phyloP scores from a whole-genome alignment of 2,329 filamentous ascomycete genomes.

The Xylariaceae sp. region DNA sequence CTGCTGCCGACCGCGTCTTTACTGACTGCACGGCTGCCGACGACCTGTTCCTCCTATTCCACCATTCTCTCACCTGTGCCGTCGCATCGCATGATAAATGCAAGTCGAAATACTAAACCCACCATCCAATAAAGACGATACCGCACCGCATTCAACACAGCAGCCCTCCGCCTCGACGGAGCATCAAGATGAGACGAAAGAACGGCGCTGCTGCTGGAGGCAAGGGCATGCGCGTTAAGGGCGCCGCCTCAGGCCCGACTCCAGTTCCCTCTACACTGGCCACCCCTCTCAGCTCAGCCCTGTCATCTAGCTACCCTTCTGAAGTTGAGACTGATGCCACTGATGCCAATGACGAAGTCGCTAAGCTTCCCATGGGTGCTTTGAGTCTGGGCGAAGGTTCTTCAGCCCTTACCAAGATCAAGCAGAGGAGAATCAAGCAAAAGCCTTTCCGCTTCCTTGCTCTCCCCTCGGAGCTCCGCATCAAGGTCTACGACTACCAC shows the following conservation, averaged over 20 bases:
- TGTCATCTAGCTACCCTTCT: constrained; percentile 32
- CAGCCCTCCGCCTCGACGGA: not conserved
- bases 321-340: constrained; percentile 30
- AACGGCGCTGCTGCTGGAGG: constrained; percentile 14
- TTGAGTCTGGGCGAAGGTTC: constrained; percentile 37
- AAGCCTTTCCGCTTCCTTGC: constrained; percentile 61
- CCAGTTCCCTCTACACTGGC: constrained; percentile 29
- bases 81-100: too few relatives aligned
- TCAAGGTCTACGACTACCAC: constrained; percentile 63
- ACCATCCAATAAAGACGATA: too few relatives aligned
- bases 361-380: constrained; percentile 36
- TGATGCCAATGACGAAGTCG: constrained; percentile 35
- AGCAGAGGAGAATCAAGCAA: constrained; percentile 30
- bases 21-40: too few relatives aligned
- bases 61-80: too few relatives aligned
- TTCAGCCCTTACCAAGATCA: constrained; percentile 19
- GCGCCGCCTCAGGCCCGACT: constrained; percentile 20
- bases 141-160: constrained; percentile 2
- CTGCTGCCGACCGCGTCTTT: too few relatives aligned
- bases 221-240: constrained; percentile 28
- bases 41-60: too few relatives aligned
- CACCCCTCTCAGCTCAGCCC: constrained; percentile 33
- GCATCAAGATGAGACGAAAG: not conserved
- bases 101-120: too few relatives aligned
- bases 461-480: constrained; percentile 65